Evolutionary conservation across 768 basidiomycete species (phyloP).

Genomic region (Lactarius tabidus): DNA sequence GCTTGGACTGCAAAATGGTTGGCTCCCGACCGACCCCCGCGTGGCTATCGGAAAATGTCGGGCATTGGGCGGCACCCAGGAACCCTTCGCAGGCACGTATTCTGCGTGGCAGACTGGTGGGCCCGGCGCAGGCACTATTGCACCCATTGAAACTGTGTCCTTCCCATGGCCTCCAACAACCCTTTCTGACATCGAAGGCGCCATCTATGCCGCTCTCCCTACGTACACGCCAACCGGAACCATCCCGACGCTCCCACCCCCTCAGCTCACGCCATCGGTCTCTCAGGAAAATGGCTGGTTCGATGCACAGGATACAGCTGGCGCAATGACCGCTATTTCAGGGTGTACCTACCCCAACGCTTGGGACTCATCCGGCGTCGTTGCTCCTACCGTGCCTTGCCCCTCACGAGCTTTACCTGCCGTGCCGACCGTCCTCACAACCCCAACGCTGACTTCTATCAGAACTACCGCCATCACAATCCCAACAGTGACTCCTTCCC

Average conservation of each 20-base stretch:
- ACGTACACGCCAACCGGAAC: constrained; percentile 62
- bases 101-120: constrained; percentile 68
- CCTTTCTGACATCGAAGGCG: constrained; percentile 42
- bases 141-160: constrained; percentile 37
- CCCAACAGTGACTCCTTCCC: neutral
- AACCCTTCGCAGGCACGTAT: constrained; percentile 43
- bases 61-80: constrained; percentile 42
- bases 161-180: constrained; percentile 57
- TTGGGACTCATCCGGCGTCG: constrained; percentile 36
- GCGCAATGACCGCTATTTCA: constrained; percentile 53
- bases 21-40: constrained; percentile 75
- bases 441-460: neutral
- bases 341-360: constrained; percentile 65
- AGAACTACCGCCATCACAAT: no score
- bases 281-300: constrained; percentile 54
- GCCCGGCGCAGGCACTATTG: constrained; percentile 48
- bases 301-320: constrained; percentile 45
- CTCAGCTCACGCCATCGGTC: constrained; percentile 45
- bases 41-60: constrained; percentile 60
- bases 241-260: constrained; percentile 52
- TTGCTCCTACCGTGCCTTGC: constrained; percentile 25
- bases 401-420: neutral
- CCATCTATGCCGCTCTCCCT: constrained; percentile 39
- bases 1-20: constrained; percentile 67
- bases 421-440: no score